Evolutionary conservation across 2,329 filamentous ascomycete species (phyloP), one percentile per base, ranked within the genome.

Genomic region (Clonostachys solani): DNA sequence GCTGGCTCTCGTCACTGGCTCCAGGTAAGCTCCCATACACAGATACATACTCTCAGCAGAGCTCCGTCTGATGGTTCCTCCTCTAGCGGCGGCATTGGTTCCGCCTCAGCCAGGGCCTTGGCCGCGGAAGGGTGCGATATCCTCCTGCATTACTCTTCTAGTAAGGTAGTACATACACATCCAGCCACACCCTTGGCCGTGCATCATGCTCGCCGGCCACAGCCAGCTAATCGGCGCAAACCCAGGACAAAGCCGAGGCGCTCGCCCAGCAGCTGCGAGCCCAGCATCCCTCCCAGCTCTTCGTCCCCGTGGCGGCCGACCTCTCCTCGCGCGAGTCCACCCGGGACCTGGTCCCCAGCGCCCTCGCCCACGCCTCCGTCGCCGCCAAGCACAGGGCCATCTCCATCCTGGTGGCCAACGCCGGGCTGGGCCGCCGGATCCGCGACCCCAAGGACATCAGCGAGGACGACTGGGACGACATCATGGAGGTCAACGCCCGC

Each of bases 401-500:
- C 3, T 65, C 62, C 0, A 53, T 65, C 3, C 49, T 65, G 5
- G 56, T 65, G 8, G 62, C 62, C 42, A 65, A 65, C 16, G 62
- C 62, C 4, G 64, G 63, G 0, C 12, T 63, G 0, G 64, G 62
- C 2, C 56, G 54, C n/a, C 59, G 64, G 2, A 65, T 67, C 33
- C 59, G 63, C 1, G 61, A 67, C 47, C 52, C 62, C 19, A 45
- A 49, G 4, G 55, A 67, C 17, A 66, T 67, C 23, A 48, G 47
- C 34, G 64, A 66, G 34, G 62, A 62, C 3, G 63, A 66, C 38
- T 67, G 64, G 63, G 64, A 67, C 49, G 56, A 62, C 42, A 55
- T 65, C 49, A 60, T 66, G 53, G 63, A 65, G 48, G 72, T 86
- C 48, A 87, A 86, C 57, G 66, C 84, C 40, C 71, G 80, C 35